Base-by-base conservation (phyloP, 352 stramenopile genomes). In the Phytopythium sindhum region DNA sequence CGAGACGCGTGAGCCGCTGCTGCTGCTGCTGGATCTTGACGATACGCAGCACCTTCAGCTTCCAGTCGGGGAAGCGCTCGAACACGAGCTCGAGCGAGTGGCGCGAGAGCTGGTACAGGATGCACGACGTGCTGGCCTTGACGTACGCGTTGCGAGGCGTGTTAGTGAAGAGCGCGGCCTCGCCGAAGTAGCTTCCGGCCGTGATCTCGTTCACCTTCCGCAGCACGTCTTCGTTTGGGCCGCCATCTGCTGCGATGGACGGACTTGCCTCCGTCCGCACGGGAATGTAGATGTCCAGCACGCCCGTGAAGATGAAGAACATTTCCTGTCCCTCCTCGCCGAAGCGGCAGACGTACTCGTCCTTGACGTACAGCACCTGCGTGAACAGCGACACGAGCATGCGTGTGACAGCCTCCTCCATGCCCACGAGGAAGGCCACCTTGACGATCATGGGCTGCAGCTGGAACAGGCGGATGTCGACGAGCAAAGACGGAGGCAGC, bases 381-480 rank as follows among this genome's bases (percentile, higher is more conserved):
- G 72, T 84, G 56, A 89, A 83, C 24, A 82, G 72, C 1, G 70
- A 77, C 5, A 87, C 75, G 12, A 89, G 73, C 78, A 86, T 84
- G 4, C 78, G 65, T 41, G 77, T 86, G 28, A 87, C 75, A 3
- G 72, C 73, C 57, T 80, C 75, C 29, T 81, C 74, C 78, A 81
- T 82, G 21, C 72, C 74, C 2, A 78, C 68, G n/a, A 89, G 76
- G 58, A 87, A 89, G 17, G 77, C 75, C 23, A 89, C 80, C 54
- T 89, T 88, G 5, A 86, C 76, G 21, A 89, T 81, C 78, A 89
- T 89, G 2, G 80, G 70, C 26, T 86, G 74, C 47, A 89, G 55
- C 29, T 88, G 75, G 53, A 89, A 85, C 68, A 88, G 77, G 11
- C 80, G 78, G 42, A 88, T 87, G 55, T 89, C 80, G 6, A 84